Conservation (phyloP, 1,284 basidiomycete genomes). For the Rhizoctonia solani region DNA sequence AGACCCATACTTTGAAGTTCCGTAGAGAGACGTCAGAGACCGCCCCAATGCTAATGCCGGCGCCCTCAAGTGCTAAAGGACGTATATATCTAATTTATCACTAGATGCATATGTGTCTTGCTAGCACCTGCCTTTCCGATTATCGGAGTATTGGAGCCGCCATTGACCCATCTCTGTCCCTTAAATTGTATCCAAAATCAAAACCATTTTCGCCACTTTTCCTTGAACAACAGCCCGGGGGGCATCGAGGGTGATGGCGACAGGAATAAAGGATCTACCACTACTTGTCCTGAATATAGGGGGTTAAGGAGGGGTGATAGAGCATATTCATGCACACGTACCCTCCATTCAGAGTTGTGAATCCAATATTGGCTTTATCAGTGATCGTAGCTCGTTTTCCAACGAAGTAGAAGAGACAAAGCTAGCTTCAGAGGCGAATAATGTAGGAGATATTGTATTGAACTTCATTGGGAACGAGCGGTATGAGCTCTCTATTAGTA, state of each 20-base stretch:
- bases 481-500: no score
- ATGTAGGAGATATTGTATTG: background rate
- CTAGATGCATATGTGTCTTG: background rate
- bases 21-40: constrained; percentile 55
- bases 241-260: constrained; percentile 40
- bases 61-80: constrained; percentile 45
- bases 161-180: constrained; percentile 50
- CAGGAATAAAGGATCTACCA: constrained; percentile 9
- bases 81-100: background rate
- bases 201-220: constrained; percentile 51
- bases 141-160: constrained; percentile 53
- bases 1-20: constrained; percentile 53
- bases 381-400: constrained; percentile 4
- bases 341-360: constrained; percentile 12
- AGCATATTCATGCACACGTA: background rate
- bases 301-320: no score
- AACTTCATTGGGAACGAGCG: constrained; percentile 1
- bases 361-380: constrained; percentile 12
- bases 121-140: constrained; percentile 45
- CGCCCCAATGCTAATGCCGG: constrained; percentile 51
- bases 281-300: constrained; percentile 21
- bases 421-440: background rate
- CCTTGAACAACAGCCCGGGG: constrained; percentile 52
- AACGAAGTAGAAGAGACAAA: background rate
- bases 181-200: constrained; percentile 52